phyloP scores from a whole-genome alignment of 164 flowering plant genomes.

The Berberis vulgaris region DNA sequence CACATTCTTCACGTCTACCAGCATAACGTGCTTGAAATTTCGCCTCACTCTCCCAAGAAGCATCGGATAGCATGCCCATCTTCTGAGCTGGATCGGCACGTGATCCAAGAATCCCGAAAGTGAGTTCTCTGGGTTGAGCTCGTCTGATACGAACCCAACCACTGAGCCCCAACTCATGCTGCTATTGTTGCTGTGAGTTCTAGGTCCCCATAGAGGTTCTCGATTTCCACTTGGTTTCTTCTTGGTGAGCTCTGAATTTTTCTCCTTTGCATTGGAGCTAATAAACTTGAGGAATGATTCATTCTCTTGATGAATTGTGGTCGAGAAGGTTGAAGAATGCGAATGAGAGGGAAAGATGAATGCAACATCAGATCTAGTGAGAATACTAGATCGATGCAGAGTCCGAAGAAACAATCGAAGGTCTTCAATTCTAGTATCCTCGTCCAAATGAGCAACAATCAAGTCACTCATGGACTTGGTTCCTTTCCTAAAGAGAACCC shows the following conservation, averaged over 20 bases:
- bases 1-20: constrained; percentile 40
- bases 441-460: constrained; percentile 51
- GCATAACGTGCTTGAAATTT: constrained; percentile 59
- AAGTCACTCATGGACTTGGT: constrained; percentile 62
- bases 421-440: constrained; percentile 26
- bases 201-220: constrained; percentile 64
- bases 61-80: constrained; percentile 94
- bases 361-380: constrained; percentile 46
- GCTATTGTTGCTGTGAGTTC: constrained; percentile 10
- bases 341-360: constrained; percentile 33
- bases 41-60: constrained; percentile 66
- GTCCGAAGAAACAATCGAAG: constrained; percentile 42
- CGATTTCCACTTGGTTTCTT: constrained; percentile 14
- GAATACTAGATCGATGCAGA: constrained; percentile 44
- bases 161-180: constrained; percentile 63
- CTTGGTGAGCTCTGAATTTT: constrained; percentile 8
- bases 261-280: background rate
- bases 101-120: constrained; percentile 64
- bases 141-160: constrained; percentile 61
- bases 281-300: constrained; percentile 46
- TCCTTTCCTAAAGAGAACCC: constrained; percentile 53
- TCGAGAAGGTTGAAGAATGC: constrained; percentile 12
- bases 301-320: constrained; percentile 43
- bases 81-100: constrained; percentile 52
- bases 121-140: constrained; percentile 80